Evolutionary conservation across 345 rosid species (phyloP).

Genomic region (Boechera divaricarpa): DNA sequence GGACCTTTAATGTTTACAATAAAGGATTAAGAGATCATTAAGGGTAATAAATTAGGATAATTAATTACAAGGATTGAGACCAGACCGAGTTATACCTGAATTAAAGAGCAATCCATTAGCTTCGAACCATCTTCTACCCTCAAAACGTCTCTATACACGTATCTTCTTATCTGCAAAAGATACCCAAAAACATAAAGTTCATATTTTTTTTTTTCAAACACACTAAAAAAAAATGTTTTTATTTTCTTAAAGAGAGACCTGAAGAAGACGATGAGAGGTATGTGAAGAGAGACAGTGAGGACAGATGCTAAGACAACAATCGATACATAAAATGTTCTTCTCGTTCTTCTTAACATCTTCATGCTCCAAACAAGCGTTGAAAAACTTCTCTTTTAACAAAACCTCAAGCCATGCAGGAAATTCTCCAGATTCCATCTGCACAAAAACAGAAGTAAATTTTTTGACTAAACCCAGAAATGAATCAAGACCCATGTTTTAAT

Average conservation of each 20-base stretch:
- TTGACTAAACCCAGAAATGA: not conserved
- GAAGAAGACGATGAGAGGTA: conserved; percentile 73
- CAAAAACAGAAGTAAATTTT: not conserved
- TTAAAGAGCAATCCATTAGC: conserved; percentile 72
- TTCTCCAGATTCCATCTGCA: conserved; percentile 33
- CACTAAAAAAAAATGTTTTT: too few relatives aligned
- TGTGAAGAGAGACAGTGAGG: conserved; percentile 83
- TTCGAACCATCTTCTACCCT: conserved; percentile 72
- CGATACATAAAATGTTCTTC: conserved; percentile 80
- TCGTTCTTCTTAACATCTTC: conserved; percentile 76
- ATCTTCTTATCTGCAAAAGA: conserved; percentile 74
- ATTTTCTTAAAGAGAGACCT: conserved; percentile 46
- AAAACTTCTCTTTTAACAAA: conserved; percentile 76
- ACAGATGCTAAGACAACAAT: conserved; percentile 77
- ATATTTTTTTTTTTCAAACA: not conserved
- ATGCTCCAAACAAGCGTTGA: conserved; percentile 74
- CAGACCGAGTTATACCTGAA: conserved; percentile 55
- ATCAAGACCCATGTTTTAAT: conserved; percentile 30
- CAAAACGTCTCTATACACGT: conserved; percentile 82
- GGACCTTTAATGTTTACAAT: not conserved
- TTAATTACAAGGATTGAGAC: not conserved
- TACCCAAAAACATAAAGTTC: not conserved
- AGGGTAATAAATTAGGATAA: not conserved
- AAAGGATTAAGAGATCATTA: not conserved
- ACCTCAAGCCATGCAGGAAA: conserved; percentile 56